Conservation (phyloP, 2,329 filamentous ascomycete genomes). For the Drechslerella coelobrocha region DNA sequence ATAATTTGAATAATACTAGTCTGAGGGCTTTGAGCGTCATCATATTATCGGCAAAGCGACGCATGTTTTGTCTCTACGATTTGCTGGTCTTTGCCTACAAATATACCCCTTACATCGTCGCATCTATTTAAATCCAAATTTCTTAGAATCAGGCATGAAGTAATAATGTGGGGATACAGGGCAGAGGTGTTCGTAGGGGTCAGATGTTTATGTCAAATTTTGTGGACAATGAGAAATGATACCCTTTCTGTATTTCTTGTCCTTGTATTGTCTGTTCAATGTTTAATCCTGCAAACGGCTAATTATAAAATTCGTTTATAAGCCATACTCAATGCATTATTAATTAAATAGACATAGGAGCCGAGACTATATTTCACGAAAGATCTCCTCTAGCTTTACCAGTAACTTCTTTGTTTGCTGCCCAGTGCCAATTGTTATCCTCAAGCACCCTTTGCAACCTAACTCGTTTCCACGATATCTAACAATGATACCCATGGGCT, state of each 20-base stretch:
- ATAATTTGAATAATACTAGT: not conserved
- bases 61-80: not conserved
- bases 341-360: too few species aligned
- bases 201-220: too few species aligned
- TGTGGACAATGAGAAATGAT: not conserved
- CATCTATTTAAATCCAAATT: not conserved
- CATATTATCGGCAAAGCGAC: not conserved
- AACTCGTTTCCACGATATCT: slow-evolving; percentile 91
- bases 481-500: slow-evolving; percentile 87
- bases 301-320: not conserved
- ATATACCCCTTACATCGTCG: slow-evolving; percentile 15
- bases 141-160: too few species aligned
- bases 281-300: too few species aligned
- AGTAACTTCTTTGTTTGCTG: slow-evolving; percentile 82
- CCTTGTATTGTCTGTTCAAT: too few species aligned
- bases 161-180: too few species aligned
- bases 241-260: too few species aligned
- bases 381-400: slow-evolving; percentile 67
- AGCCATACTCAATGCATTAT: not conserved
- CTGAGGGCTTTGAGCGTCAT: not conserved
- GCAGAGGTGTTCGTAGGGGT: too few species aligned
- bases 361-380: slow-evolving; percentile 59
- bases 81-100: not conserved
- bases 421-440: slow-evolving; percentile 91
- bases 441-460: slow-evolving; percentile 84